Evolutionary conservation across 805 yeast genomes (phyloP), one percentile per base, ranked within the genome.

Genomic region (Schizosaccharomyces lindneri): DNA sequence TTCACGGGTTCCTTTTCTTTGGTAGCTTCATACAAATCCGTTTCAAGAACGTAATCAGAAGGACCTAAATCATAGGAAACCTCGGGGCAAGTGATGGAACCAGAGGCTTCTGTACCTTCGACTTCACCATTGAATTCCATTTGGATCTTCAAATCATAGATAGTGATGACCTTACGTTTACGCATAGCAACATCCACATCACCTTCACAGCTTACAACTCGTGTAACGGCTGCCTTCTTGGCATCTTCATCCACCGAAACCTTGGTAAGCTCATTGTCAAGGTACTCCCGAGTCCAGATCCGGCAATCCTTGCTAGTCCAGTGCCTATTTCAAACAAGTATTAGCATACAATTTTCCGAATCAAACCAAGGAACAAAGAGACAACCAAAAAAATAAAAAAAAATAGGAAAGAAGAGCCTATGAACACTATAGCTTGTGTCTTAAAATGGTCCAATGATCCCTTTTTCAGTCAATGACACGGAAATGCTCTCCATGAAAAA

Each of bases 111-210:
- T 5, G 70, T 72, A 2, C 72, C 73, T 11, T 69, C 74, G 31
- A 68, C 66, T 43, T 63, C 63, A 5, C 89, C 87, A 6, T 69
- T 71, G 67, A 82, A 79, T n/a, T 75, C 75, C 63, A 89, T 70
- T 1, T 78, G 81, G 60, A 89, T 64, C 64, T 81, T 78, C 69
- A 93, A 74, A 68, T 93, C 98, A 71, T 87, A 93, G 63, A 93
- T 73, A 4, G 95, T 85, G 67, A 93, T 89, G 31, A 90, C 94
- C 71, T 90, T 89, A 17, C 99, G 98, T 72, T 93, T 93, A 67
- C 98, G 81, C 74, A 93, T 98, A 66, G 87, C 84, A 39, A 93
- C 97, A 70, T 89, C 98, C 65, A 89, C 95, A 68, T 93, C 99
- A 62, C 99, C 99, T 32, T 59, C 61, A 21, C 55, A 41, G 13